Base-by-base conservation (phyloP, 2,329 filamentous ascomycete genomes). In the Fusarium bactridioides region DNA sequence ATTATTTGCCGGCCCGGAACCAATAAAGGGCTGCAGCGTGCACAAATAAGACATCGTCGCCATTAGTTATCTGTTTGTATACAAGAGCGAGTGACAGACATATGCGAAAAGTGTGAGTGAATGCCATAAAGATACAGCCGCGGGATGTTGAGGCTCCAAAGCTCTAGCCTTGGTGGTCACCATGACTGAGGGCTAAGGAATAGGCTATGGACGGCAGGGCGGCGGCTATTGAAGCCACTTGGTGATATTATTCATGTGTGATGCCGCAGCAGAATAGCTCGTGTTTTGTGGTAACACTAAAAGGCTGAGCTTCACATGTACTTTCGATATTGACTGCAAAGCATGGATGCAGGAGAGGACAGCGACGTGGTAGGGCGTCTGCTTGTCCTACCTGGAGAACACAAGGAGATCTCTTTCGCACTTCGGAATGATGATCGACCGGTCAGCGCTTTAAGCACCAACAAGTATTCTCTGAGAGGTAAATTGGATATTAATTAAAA, bases 1-100 rank as follows among this genome's bases (percentile, higher is more conserved):
- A 60, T 71, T 33, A 54, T 68, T 53, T 73, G 62, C 70, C 70
- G 73, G 65, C 44, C 66, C 64, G 64, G 64, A 50, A n/a, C 53
- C 57, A 62, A 66, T 59, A 27, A 69, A 61, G 38, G 44, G 40
- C 25, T 58, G 40, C 37, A 60, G 31, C 60, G 38, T 51, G 25
- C 35, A 38, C 41, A 21, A 67, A 43, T 35, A 54, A 37, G 33
- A 59, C 33, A 29, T 31, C 23, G 50, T 35, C 35, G 45, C 43
- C 55, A 38, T 25, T 27, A 27, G 8, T 27, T 35, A 15, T 33
- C 18, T 27, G 29, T 19, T 13, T 27, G 29, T 38, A 41, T 29
- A 29, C 47, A 23, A 55, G 48, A 53, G 35, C 19, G 15, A 73
- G 40, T 27, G 9, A n/a, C 31, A 55, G 9, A 25, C 31, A 55